Evolutionary conservation across 352 stramenopile genomes (phyloP), one percentile per base, ranked within the genome.

Genomic region (Globisporangium heterothallicum): DNA sequence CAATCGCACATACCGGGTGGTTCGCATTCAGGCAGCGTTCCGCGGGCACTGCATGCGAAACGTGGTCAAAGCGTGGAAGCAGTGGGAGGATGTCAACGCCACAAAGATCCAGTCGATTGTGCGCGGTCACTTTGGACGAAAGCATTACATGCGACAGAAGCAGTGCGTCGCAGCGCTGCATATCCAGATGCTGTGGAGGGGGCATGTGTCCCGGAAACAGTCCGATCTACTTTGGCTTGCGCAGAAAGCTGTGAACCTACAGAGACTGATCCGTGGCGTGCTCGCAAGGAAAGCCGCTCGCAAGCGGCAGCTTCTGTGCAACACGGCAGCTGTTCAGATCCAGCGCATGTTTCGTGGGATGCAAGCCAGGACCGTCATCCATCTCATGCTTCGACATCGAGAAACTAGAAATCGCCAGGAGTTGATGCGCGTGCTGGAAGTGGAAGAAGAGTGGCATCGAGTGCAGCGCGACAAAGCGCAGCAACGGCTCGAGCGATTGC

Each of bases 281-380:
- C 69, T 84, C 3, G 57, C 66, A 0, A 60, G 72, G 19, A 87
- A 76, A 49, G 50, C 64, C 1, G 64, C 71, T 21, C 61, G 51
- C 9, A 62, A 29, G n/a, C 49, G 27, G 16, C 56, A 53, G 9
- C 5, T 29, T 5, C 24, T 42, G 14, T 57, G 63, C 32, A 43
- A 72, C 10, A 44, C 30, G 0, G 53, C 60, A 12, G 78, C 73
- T 9, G 69, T 59, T 22, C 65, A 87, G 36, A 82, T 92, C 32
- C 81, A 92, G 36, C 72, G 77, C 0, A 67, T 85, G 30, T 86
- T 88, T 70, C 73, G 78, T 27, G 78, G 81, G 13, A 72, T 86
- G 29, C 67, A 70, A 36, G 63, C 73, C 3, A 59, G 81, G 6
- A 48, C 51, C 35, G 35, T 50, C 4, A 56, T 89, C 4, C 59